Conservation (phyloP, 164 flowering plant genomes). For the Chimonanthus praecox region DNA sequence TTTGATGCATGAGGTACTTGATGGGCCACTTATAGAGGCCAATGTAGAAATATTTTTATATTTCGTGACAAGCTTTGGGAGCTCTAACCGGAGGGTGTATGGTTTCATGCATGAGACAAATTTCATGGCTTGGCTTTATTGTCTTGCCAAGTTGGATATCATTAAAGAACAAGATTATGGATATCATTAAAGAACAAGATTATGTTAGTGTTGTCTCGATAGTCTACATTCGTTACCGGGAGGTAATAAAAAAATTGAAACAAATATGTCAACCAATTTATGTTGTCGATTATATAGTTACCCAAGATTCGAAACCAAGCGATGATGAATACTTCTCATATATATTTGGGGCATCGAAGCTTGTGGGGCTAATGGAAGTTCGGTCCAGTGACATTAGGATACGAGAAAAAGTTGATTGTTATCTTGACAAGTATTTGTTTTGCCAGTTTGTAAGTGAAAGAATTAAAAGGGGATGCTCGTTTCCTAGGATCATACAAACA, state of each 20-base stretch:
- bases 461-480: not conserved
- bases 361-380: not conserved
- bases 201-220: not conserved
- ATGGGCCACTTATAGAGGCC: not conserved
- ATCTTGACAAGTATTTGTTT: not conserved
- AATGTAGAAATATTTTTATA: conserved; percentile 15
- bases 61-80: conserved; percentile 20
- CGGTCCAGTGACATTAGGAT: not conserved
- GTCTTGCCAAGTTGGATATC: conserved; percentile 21
- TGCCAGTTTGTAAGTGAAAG: not conserved
- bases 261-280: not conserved
- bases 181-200: too few relatives aligned
- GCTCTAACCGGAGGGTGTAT: conserved; percentile 14
- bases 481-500: not conserved
- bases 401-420: not conserved
- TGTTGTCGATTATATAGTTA: not conserved
- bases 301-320: not conserved
- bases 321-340: not conserved
- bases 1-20: not conserved
- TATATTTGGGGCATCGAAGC: not conserved
- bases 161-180: conserved; percentile 33
- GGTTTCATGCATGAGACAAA: conserved; percentile 28
- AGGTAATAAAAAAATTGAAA: not conserved
- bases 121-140: conserved; percentile 24
- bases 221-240: not conserved